A percentile compares a stretch with the other conserved stretches of the same genome.
phyloP scores from a whole-genome alignment of 257 asterid genomes.

The Solanum virginianum region DNA sequence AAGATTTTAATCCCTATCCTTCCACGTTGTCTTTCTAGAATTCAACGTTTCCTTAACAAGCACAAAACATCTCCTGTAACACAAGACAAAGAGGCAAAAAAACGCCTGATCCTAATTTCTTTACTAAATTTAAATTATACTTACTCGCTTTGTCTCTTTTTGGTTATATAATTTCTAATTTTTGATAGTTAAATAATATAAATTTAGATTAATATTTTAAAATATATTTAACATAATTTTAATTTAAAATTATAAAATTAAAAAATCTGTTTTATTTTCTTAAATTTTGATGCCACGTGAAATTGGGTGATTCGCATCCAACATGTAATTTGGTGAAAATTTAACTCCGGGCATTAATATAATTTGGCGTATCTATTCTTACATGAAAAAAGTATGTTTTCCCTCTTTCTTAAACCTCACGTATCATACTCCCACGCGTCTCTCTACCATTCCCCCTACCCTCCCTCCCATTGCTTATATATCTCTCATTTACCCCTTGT shows the following conservation, averaged over 20 bases:
- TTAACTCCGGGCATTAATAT: no score
- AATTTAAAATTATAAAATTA: no score
- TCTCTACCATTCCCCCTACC: background rate
- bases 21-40: background rate
- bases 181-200: no score
- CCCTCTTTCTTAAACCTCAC: conserved; percentile 19
- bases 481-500: conserved; percentile 1
- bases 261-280: no score
- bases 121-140: background rate
- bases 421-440: conserved; percentile 56
- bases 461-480: background rate
- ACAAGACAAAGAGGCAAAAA: background rate
- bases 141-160: no score
- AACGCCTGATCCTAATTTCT: background rate
- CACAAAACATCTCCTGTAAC: background rate
- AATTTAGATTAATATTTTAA: no score
- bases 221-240: no score
- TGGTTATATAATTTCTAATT: no score
- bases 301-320: accelerated
- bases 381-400: background rate
- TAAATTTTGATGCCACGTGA: no score
- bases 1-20: background rate
- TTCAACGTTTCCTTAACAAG: background rate
- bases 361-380: no score
- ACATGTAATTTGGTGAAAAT: no score